Percentiles rank a stretch among this genome's conserved stretches.
phyloP scores from a whole-genome alignment of 345 rosid genomes.

The Populus deltoides region DNA sequence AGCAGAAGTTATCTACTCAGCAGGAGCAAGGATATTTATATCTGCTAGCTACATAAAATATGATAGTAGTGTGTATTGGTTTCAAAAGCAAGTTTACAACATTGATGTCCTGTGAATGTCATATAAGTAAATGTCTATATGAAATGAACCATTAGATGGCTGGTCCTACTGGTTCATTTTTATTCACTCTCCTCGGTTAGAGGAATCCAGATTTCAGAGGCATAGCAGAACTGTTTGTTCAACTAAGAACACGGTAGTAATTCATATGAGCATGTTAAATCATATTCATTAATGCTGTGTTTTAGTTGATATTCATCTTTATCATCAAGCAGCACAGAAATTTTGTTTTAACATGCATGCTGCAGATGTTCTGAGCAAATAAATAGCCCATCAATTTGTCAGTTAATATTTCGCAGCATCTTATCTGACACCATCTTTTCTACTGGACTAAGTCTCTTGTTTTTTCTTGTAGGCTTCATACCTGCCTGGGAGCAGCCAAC shows the following conservation, averaged over 20 bases:
- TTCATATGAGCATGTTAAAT: background rate
- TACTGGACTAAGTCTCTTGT: background rate
- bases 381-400: background rate
- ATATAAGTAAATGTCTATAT: background rate
- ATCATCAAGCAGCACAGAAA: background rate
- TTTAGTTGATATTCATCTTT: background rate
- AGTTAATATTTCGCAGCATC: background rate
- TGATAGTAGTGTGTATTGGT: background rate
- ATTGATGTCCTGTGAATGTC: background rate
- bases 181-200: background rate
- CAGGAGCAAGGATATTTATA: background rate
- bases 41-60: background rate
- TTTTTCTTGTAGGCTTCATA: conserved; percentile 60
- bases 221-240: background rate
- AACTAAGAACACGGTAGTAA: background rate
- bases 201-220: background rate
- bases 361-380: background rate
- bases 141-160: conserved; percentile 2
- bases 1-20: background rate
- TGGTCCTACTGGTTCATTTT: background rate
- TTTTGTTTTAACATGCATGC: background rate
- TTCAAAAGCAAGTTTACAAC: background rate
- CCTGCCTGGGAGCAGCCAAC: conserved; percentile 82
- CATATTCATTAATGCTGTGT: background rate
- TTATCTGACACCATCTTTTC: background rate